phyloP scores from a whole-genome alignment of 495 filamentous ascomycete genomes.

The Talaromyces wortmannii region DNA sequence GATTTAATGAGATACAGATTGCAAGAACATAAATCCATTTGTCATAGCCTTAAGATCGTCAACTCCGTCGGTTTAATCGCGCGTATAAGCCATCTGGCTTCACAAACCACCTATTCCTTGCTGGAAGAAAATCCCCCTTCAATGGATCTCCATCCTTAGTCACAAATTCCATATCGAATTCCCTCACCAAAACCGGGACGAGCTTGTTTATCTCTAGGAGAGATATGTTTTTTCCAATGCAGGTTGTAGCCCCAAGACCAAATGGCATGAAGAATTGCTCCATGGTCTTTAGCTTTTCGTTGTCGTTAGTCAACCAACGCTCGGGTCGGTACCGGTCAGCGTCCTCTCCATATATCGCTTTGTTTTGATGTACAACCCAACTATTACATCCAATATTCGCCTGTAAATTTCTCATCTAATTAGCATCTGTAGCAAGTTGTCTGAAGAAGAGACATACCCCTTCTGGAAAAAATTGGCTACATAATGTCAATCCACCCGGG shows the following conservation, averaged over 20 bases:
- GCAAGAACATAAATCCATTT: too few relatives aligned
- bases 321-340: slow-evolving; percentile 46
- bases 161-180: slow-evolving; percentile 8
- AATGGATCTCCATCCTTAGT: neutral
- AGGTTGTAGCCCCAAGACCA: slow-evolving; percentile 19
- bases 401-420: slow-evolving; percentile 19
- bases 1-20: too few relatives aligned
- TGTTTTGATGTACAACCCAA: slow-evolving; percentile 48
- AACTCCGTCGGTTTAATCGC: neutral
- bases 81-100: neutral
- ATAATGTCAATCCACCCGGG: slow-evolving; percentile 39
- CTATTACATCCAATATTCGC: slow-evolving; percentile 55
- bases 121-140: neutral
- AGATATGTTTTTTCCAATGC: slow-evolving; percentile 27
- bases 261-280: slow-evolving; percentile 15
- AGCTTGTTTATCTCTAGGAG: slow-evolving; percentile 23
- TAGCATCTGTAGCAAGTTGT: slow-evolving; percentile 21
- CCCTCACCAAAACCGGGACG: slow-evolving; percentile 21
- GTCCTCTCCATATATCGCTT: slow-evolving; percentile 46
- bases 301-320: slow-evolving; percentile 42
- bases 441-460: slow-evolving; percentile 2
- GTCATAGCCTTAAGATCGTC: too few relatives aligned
- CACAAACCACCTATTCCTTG: neutral
- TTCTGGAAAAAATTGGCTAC: slow-evolving; percentile 8
- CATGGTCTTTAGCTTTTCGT: slow-evolving; percentile 9